Base-by-base conservation (phyloP, 805 yeast species). In the Yarrowia keelungensis region DNA sequence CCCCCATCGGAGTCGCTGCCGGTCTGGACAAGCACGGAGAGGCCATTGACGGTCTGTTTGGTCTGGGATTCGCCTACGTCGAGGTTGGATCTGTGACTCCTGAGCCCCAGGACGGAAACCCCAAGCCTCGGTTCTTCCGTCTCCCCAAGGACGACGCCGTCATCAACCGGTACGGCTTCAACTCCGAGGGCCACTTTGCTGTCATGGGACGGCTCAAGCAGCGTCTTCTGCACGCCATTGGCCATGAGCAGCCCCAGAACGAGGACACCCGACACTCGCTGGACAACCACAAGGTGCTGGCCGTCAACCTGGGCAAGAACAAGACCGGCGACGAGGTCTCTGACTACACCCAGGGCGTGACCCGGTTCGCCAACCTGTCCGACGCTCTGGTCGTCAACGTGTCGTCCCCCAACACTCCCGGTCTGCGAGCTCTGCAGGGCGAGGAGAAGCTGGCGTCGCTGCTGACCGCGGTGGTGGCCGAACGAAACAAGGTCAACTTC, bases 81-180 rank as follows among this genome's bases (percentile, higher is more conserved):
- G 98, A 94, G 79, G 85, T 94, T 70, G 98, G 98, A 1, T 90
- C 97, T 2, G 87, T 94, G 61, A 94, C 98, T 8, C 98, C 98
- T 4, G 80, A 84, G 72, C 91, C 98, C 0, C 98, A 94, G 79
- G 92, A 94, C 9, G 98, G 98, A 43, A 94, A 94, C 79, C 97
- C 97, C n/a, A 77, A 80, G 73, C 98, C 98, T 26, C 84, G 98
- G 70, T 91, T 94, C 74, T 94, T 93, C 81, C 86, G 98, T 74
- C 82, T 94, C 69, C 86, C 90, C 7, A 82, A 86, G 71, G 98
- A 94, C 77, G 89, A 86, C 69, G 97, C 98, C 5, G 97, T 94
- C 50, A 91, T 93, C 73, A 94, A 94, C 80, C 84, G 98, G 71
- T 94, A 93, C 76, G 98, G 98, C 1, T 93, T 94, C 83, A 94